Base-by-base conservation (phyloP, 2,329 filamentous ascomycete genomes). In the Talaromyces sp. region DNA sequence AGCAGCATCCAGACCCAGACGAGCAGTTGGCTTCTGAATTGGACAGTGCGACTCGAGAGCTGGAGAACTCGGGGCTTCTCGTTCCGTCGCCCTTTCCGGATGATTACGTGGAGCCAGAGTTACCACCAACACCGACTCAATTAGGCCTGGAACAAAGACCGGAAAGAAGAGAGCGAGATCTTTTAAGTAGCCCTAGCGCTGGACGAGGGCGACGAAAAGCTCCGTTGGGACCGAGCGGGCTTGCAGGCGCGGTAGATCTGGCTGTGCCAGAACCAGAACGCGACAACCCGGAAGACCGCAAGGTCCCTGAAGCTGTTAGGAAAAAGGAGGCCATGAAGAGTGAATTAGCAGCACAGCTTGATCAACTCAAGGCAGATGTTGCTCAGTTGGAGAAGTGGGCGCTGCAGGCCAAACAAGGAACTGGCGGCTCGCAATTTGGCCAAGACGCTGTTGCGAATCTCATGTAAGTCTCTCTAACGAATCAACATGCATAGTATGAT, bases 331-430 rank as follows among this genome's bases (percentile, higher is more conserved):
- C 78, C 51, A 68, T 82, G 33, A 81, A 82, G 51, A 82, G 85
- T 60, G 76, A 78, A 6, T 75, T 91, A 1, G 72, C 80, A 3
- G 78, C 78, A 4, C 83, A 91, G 67, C 73, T 90, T 2, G 76
- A 79, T 42, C 75, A 77, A 51, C 72, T 91, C 0, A 81, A 84
- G 68, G 78, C 77, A 25, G 88, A 91, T 64, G 69, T 90, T n/a
- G 71, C 78, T 9, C 68, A 85, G 5, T 80, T 84, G 8, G 80
- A 80, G 57, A 77, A 76, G n/a, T 87, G 87, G 67, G 87, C 87
- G 58, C 80, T 84, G 54, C 80, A 83, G 19, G 73, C 86, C 56
- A 76, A 80, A 32, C 53, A 80, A 55, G 68, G 71, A n/a, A 63
- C 67, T 3, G 66, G 72, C 0, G 66, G 70, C 42, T 65, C 67